Evolutionary conservation across 2,329 filamentous ascomycete species (phyloP), one percentile per base, ranked within the genome.

Genomic region (Pezicula rhizophila): DNA sequence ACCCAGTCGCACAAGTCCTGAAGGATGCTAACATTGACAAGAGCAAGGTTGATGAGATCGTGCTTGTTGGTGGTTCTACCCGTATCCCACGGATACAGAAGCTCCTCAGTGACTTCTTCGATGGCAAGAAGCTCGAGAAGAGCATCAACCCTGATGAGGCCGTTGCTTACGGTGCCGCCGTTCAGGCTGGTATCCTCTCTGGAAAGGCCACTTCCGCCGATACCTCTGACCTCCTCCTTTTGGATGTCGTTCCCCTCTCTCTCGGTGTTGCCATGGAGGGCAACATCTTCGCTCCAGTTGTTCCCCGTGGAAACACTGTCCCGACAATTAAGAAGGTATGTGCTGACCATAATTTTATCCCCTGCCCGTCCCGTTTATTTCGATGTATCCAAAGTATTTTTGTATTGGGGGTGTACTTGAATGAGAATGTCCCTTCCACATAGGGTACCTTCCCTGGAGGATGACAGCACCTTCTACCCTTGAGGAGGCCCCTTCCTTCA

Each of bases 71-170:
- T 84, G 93, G 93, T 64, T 96, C 91, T 57, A 99, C 93, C 67
- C 93, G 93, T 89, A 99, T 99, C 64, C 93, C 93, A 68, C 84
- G 85, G 71, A 95, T 99, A 72, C 93, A 99, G 85, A 97, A 97
- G 84, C 87, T 99, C 60, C 85, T 99, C 61, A 91, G 85, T 77
- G 93, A 99, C 75, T 96, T 91, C 83, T 99, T 99, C 78, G 88
- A 95, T 71, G 91, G 91, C 75, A 99, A 99, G 89, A 96, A 99
- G 87, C 89, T 96, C 61, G 92, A 97, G 84, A 97, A 96, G 82
- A 93, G 88, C 80, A 97, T 97, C 79, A 99, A 99, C 84, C 93
- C 93, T 65, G 93, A 99, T 69, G 93, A 99, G 81, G 93, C 93
- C 63, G 93, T 99, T 66, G 93, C 93, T 64, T 96, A 96, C 76